Evolutionary conservation across 345 rosid genomes (phyloP).

Genomic region (Hypericum androsaemum): DNA sequence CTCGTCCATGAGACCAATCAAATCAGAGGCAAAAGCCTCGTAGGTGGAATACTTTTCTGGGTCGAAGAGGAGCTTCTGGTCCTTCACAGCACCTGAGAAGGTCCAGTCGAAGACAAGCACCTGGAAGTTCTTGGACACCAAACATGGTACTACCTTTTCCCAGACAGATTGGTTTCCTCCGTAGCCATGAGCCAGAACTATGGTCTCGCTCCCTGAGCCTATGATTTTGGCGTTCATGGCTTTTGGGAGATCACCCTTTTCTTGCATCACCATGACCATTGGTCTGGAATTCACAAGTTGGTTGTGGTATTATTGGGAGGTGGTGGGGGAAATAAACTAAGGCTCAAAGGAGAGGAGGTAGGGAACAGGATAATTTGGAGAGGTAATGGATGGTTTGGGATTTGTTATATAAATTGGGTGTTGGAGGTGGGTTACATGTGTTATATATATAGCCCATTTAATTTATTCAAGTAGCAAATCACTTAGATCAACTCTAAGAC

Average conservation of each 20-base stretch:
- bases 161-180: constrained; percentile 55
- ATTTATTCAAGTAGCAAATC: too few relatives aligned
- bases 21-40: constrained; percentile 48
- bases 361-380: too few relatives aligned
- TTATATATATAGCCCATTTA: too few relatives aligned
- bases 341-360: too few relatives aligned
- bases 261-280: constrained; percentile 26
- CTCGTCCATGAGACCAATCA: constrained; percentile 51
- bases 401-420: too few relatives aligned
- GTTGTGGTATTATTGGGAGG: too few relatives aligned
- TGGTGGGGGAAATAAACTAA: too few relatives aligned
- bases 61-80: constrained; percentile 36
- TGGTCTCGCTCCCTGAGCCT: neutral
- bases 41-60: constrained; percentile 45
- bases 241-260: constrained; percentile 12
- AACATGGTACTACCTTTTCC: constrained; percentile 27
- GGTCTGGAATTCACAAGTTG: too few relatives aligned
- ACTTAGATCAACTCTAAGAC: too few relatives aligned
- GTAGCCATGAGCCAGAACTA: constrained; percentile 52
- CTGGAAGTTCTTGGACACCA: constrained; percentile 20
- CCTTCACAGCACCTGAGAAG: constrained; percentile 60
- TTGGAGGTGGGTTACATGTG: too few relatives aligned
- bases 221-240: too few relatives aligned
- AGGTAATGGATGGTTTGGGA: too few relatives aligned
- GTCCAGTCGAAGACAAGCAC: constrained; percentile 66